Percentiles rank a stretch among this genome's conserved stretches.
phyloP scores from a whole-genome alignment of 2,329 filamentous ascomycete genomes.

The Coccinonectria pachysandricola region DNA sequence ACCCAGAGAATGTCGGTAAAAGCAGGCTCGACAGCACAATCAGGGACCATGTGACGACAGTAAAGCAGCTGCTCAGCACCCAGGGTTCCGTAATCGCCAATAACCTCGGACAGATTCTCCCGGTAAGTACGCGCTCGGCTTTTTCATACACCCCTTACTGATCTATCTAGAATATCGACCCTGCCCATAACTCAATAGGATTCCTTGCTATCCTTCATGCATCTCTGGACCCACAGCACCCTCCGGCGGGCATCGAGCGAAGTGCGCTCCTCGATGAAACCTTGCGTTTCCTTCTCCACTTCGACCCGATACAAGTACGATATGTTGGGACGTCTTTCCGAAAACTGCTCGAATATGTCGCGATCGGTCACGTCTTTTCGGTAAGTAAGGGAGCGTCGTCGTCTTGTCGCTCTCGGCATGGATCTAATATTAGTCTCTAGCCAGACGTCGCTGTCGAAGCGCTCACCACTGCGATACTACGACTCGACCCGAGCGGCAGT shows the following conservation, averaged over 20 bases:
- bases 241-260: slow-evolving; percentile 21
- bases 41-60: slow-evolving; percentile 26
- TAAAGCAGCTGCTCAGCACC: slow-evolving; percentile 29
- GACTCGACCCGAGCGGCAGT: slow-evolving; percentile 55
- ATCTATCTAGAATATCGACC: slow-evolving; percentile 39
- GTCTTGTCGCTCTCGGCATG: slow-evolving; percentile 5
- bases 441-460: slow-evolving; percentile 35
- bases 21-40: slow-evolving; percentile 31
- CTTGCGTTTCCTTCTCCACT: slow-evolving; percentile 35
- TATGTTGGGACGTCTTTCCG: slow-evolving; percentile 36
- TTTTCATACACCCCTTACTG: too few species aligned
- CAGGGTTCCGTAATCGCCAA: slow-evolving; percentile 21
- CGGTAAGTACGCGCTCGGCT: too few species aligned
- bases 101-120: slow-evolving; percentile 29
- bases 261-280: slow-evolving; percentile 29
- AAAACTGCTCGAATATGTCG: slow-evolving; percentile 32
- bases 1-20: slow-evolving; percentile 13
- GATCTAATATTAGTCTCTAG: slow-evolving; percentile 21
- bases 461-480: slow-evolving; percentile 45
- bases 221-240: slow-evolving; percentile 18
- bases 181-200: slow-evolving; percentile 39
- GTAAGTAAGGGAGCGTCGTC: slow-evolving; percentile 21
- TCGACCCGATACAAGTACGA: slow-evolving; percentile 42
- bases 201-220: slow-evolving; percentile 38
- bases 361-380: slow-evolving; percentile 29